Evolutionary conservation across 345 rosid species (phyloP).

Genomic region (Rhizophora mangle): DNA sequence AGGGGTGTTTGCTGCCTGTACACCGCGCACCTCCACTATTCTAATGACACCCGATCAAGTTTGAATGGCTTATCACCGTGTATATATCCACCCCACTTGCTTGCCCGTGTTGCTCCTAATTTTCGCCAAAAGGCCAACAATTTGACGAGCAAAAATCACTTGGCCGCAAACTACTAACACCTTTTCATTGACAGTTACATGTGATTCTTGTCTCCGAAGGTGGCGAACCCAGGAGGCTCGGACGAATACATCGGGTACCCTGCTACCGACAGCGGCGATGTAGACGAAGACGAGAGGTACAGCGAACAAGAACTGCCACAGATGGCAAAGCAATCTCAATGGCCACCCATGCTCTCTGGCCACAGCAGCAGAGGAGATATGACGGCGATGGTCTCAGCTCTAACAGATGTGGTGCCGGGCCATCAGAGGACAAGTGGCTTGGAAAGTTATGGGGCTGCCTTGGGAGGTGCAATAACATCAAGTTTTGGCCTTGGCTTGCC

Average conservation of each 20-base stretch:
- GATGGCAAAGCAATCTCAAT: background rate
- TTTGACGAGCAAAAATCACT: background rate
- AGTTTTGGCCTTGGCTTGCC: conserved; percentile 10
- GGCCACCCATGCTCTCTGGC: conserved; percentile 31
- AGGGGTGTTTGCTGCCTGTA: background rate
- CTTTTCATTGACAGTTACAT: conserved; percentile 6
- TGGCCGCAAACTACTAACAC: background rate
- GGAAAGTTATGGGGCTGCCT: conserved; percentile 9
- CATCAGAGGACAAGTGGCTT: conserved; percentile 17
- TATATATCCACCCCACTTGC: background rate
- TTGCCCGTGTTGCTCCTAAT: background rate
- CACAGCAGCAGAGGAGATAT: conserved; percentile 44
- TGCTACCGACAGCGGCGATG: conserved; percentile 8
- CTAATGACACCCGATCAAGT: conserved; percentile 22
- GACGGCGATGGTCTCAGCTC: conserved; percentile 44
- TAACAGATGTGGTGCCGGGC: conserved; percentile 61
- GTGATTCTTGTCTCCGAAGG: conserved; percentile 29
- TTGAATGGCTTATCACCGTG: conserved; percentile 10
- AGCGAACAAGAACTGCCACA: background rate
- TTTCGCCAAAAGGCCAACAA: background rate
- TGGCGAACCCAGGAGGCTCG: conserved; percentile 34
- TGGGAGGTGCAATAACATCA: conserved; percentile 14
- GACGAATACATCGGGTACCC: conserved; percentile 13
- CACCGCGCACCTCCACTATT: background rate
- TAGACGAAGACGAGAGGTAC: conserved; percentile 4